Evolutionary conservation across 805 yeast species (phyloP), one percentile per base, ranked within the genome.

Genomic region (Wickerhamiella galacta): DNA sequence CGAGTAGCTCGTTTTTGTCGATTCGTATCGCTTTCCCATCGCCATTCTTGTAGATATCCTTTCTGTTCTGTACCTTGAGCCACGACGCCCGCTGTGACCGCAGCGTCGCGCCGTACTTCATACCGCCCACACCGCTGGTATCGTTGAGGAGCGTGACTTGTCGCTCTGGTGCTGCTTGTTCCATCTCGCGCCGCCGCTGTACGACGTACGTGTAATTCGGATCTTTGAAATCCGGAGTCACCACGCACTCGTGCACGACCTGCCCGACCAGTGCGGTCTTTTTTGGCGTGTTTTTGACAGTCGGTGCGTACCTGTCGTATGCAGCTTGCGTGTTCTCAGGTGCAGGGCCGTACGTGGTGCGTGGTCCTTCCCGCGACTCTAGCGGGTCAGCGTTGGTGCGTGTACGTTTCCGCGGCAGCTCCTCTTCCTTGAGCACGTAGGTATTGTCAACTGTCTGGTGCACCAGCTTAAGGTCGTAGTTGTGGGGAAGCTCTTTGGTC

Each of bases 1-100:
- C 95, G 65, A 87, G 68, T 37, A 90, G 67, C 41, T 83, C 95
- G 52, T 79, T 81, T 60, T 80, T 74, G 24, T 93, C 94, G 76
- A 90, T 80, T 53, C 98, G 71, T 43, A 79, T 81, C 21, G 95
- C 93, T 50, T 93, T 75, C 32, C 90, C 92, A 43, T 80, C 92
- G 16, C 62, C 56, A 8, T 61, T 60, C 35, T 49, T 48, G 28
- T 46, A 45, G 21, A 42, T 30, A 26, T 52, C 56, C 27, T 47
- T 46, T 40, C 47, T 48, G 37, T 47, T 56, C 24, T 38, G 40
- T 16, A 39, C 38, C 30, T 38, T 33, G 20, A 37, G 39, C 47
- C 47, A 43, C 29, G 35, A 20, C 25, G 36, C 39, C 27, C 46
- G 44, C 38, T 42, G 48, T 53, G 58, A 41, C 40, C 53, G 32